These are phyloP conservation scores for Colletotrichum sp. DNA, from an alignment of 2,329 filamentous ascomycete species.

Conservation along the genomic window DNA sequence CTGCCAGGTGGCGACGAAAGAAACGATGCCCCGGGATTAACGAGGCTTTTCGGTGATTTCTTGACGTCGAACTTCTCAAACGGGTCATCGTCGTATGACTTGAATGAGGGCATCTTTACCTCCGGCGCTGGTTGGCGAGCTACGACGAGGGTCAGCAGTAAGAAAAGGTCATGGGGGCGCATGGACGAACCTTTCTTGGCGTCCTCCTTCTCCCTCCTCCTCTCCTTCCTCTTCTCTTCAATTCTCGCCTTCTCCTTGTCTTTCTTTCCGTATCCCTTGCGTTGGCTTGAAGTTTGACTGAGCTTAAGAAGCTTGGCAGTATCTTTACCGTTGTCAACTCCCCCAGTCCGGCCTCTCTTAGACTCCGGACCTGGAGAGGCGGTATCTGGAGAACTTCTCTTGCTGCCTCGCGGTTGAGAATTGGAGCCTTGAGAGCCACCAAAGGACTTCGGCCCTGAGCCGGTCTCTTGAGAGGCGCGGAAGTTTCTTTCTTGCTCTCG, in stretches of 20 bases:
- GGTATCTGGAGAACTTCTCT: neutral
- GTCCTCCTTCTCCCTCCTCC: neutral
- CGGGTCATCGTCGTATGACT: conserved; percentile 17
- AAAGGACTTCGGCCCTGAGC: neutral
- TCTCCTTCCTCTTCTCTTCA: neutral
- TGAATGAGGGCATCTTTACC: neutral
- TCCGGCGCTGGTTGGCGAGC: neutral
- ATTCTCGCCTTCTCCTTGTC: neutral
- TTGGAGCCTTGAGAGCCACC: neutral
- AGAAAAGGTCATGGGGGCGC: neutral
- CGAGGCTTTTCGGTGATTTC: neutral
- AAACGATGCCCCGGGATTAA: neutral
- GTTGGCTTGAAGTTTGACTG: neutral
- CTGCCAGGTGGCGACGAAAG: neutral
- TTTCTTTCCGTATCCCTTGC: neutral
- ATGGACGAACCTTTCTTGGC: neutral
- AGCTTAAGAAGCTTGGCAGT: neutral
- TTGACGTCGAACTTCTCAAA: conserved; percentile 1
- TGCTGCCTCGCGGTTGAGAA: neutral
- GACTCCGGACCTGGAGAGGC: neutral
- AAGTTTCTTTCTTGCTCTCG: neutral
- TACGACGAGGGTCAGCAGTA: neutral
- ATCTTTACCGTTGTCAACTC: neutral
- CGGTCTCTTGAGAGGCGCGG: neutral
- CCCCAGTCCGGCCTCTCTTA: neutral